Evolutionary conservation across 768 basidiomycete genomes (phyloP).

Genomic region (Psilocybe subaeruginosa): DNA sequence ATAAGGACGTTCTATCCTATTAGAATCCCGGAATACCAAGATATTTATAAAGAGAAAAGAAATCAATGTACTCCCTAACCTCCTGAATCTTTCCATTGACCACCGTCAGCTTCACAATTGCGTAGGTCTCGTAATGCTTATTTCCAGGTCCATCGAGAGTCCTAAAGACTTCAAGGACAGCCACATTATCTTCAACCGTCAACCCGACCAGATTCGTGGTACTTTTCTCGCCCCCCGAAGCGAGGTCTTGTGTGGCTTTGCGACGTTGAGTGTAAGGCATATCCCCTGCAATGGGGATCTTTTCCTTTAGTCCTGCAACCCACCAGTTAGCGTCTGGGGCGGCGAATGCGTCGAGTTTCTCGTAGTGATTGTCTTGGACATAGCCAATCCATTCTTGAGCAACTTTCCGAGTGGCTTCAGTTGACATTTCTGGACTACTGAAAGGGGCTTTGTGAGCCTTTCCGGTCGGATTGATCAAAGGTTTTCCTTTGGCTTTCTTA

Average conservation of each 20-base stretch:
- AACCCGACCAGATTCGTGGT: slow-evolving; percentile 4
- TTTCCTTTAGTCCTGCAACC: slow-evolving; percentile 6
- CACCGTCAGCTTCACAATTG: slow-evolving; percentile 7
- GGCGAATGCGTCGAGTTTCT: slow-evolving; percentile 5
- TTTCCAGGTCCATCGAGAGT: neutral
- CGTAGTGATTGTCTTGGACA: slow-evolving; percentile 1
- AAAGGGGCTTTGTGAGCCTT: no score
- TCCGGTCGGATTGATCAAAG: neutral
- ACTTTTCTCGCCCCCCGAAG: neutral
- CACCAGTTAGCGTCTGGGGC: slow-evolving; percentile 10
- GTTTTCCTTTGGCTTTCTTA: no score
- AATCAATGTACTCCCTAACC: slow-evolving; percentile 17
- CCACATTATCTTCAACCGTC: slow-evolving; percentile 5
- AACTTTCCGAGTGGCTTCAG: slow-evolving; percentile 3
- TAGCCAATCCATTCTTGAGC: slow-evolving; percentile 8
- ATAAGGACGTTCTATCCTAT: no score
- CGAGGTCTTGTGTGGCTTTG: neutral
- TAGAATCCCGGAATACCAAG: slow-evolving; percentile 4
- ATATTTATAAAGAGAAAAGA: slow-evolving; percentile 4
- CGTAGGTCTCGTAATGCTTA: slow-evolving; percentile 8
- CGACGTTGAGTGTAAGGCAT: slow-evolving; percentile 8
- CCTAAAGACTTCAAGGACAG: neutral
- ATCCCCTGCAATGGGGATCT: slow-evolving; percentile 6
- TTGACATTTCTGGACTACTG: neutral
- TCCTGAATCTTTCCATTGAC: slow-evolving; percentile 11